Evolutionary conservation across 2,329 filamentous ascomycete species (phyloP).

Genomic region (Ceratocystis huliohia): DNA sequence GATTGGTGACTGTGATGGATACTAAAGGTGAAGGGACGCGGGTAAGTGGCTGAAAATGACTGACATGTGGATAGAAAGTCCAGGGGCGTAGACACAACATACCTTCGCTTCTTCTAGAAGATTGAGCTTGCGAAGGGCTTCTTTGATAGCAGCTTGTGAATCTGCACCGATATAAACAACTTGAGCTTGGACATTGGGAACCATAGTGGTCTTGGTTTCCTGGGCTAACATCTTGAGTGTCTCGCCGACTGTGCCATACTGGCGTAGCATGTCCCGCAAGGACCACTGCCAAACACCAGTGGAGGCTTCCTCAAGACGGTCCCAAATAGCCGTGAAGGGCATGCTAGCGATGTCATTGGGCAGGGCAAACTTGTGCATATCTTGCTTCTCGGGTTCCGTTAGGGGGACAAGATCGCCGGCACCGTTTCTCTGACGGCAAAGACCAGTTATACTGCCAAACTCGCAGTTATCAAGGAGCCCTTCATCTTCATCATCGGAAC

Average conservation of each 20-base stretch:
- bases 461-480: not conserved
- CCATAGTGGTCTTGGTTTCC: slow-evolving; percentile 2
- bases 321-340: slow-evolving; percentile 11
- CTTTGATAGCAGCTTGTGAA: not conserved
- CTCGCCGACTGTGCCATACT: slow-evolving; percentile 13
- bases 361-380: not conserved
- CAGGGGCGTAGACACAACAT: not conserved
- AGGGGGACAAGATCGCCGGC: not conserved
- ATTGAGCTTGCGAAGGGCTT: not conserved
- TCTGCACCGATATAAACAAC: slow-evolving; percentile 9
- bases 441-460: not conserved
- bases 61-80: not conserved
- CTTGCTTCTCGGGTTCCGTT: not conserved
- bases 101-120: slow-evolving; percentile 5
- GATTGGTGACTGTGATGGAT: not conserved
- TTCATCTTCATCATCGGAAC: not conserved
- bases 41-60: no score
- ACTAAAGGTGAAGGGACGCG: not conserved
- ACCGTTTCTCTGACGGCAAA: not conserved
- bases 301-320: not conserved
- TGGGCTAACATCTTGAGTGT: not conserved
- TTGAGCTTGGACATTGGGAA: not conserved
- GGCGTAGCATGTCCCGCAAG: slow-evolving; percentile 6
- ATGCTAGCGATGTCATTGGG: not conserved
- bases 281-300: slow-evolving; percentile 2